These are phyloP conservation scores for Aplosporella prunicola DNA, from an alignment of 2,329 filamentous ascomycete species.

Conservation along the genomic window DNA sequence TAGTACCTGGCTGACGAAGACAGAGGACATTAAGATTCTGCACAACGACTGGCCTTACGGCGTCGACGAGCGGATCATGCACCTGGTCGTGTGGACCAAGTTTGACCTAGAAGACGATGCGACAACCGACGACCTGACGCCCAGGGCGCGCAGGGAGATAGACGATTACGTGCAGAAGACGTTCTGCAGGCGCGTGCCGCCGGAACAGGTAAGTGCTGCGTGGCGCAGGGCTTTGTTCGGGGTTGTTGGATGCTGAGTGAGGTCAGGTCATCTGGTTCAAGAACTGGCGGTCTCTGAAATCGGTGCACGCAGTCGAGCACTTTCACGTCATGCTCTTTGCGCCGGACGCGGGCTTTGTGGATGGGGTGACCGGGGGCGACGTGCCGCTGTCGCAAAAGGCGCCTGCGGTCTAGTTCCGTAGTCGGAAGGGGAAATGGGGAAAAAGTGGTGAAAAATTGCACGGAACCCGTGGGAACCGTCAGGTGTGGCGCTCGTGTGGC, in stretches of 20 bases:
- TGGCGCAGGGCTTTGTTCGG: neutral
- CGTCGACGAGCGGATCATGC: slow-evolving; percentile 65
- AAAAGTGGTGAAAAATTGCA: too few relatives aligned
- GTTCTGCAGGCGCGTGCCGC: slow-evolving; percentile 49
- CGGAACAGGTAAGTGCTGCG: slow-evolving; percentile 32
- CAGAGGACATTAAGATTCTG: slow-evolving; percentile 61
- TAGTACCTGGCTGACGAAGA: slow-evolving; percentile 6
- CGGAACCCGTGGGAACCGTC: too few relatives aligned
- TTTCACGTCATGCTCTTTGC: slow-evolving; percentile 89
- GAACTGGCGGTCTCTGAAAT: slow-evolving; percentile 82
- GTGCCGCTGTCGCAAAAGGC: slow-evolving; percentile 44
- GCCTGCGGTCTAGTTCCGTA: slow-evolving; percentile 6
- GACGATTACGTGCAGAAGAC: slow-evolving; percentile 58
- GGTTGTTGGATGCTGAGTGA: slow-evolving; percentile 6
- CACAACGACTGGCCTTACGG: slow-evolving; percentile 95
- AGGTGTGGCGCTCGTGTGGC: too few relatives aligned
- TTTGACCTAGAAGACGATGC: slow-evolving; percentile 66
- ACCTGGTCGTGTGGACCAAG: slow-evolving; percentile 90
- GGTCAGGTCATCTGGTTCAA: slow-evolving; percentile 73
- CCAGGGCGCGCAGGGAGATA: slow-evolving; percentile 53
- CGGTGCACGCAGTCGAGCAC: slow-evolving; percentile 78
- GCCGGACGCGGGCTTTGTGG: slow-evolving; percentile 60
- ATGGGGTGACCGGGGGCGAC: slow-evolving; percentile 63
- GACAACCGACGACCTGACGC: slow-evolving; percentile 56
- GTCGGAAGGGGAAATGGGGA: too few relatives aligned